Base-by-base conservation (phyloP, 2,329 filamentous ascomycete genomes). In the Acarospora socialis region DNA sequence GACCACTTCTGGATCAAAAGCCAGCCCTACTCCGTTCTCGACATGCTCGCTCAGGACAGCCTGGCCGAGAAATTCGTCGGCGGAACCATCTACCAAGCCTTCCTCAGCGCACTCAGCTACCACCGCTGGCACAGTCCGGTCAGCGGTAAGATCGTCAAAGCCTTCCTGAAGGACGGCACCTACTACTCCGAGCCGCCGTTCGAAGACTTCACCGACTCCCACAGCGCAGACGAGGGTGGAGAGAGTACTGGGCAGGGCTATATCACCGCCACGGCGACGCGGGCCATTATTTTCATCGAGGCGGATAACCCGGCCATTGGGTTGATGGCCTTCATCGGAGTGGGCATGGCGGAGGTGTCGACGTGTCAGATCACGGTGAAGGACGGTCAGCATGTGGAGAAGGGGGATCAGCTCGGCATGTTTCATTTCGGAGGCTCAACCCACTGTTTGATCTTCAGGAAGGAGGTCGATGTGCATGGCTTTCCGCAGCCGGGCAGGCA, bases 361-460 rank as follows among this genome's bases (percentile, higher is more conserved):
- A 74, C 75, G 0, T 82, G 77, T 45, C 76, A 82, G 31, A 73
- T 81, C 29, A 77, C 70, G 0, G 75, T 81, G 7, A 63, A 63
- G 43, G 68, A 74, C 46, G 77, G 76, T 0, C 65, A 82, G 48
- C 62, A 65, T 32, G 47, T 84, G 10, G 60, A 60, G 32, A 83
- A 82, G 60, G 80, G 80, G 1, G 68, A 82, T 4, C 58, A 82
- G 56, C 60, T 74, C 22, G 79, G 79, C 24, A 82, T 81, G 77
- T 84, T 84, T 53, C 79, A 84, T 47, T 83, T 77, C 48, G 79
- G 79, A n/a, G 79, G 80, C 0, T 76, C 68, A 5, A 73, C 71
- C 1, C 72, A 81, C 47, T 80, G 74, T 43, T 47, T 83, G 43
- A 46, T 84, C 3, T 82, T 83, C 55, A 54, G 68, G 16, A 61